Conservation (phyloP, 2,329 filamentous ascomycete species). For the Pestalotiopsis sp. region DNA sequence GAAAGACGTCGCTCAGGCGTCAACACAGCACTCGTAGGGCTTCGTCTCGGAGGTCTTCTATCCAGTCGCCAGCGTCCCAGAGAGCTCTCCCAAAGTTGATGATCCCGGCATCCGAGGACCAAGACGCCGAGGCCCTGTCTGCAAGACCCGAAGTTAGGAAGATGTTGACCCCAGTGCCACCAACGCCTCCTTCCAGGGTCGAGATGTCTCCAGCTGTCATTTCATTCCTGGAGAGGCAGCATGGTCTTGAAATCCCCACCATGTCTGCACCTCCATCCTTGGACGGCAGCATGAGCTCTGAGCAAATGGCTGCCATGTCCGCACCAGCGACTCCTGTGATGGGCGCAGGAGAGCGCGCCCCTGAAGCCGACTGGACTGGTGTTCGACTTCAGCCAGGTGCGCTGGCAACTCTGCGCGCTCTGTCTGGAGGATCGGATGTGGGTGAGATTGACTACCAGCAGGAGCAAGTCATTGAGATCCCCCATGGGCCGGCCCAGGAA, state of each 20-base stretch:
- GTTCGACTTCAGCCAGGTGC: constrained; percentile 78
- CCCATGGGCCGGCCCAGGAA: constrained; percentile 44
- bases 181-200: constrained; percentile 66
- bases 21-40: constrained; percentile 33
- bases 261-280: constrained; percentile 83
- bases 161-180: constrained; percentile 57
- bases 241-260: constrained; percentile 66
- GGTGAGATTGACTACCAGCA: constrained; percentile 64
- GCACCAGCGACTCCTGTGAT: constrained; percentile 82
- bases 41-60: constrained; percentile 42
- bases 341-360: constrained; percentile 51
- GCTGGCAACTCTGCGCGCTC: constrained; percentile 75
- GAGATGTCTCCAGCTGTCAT: constrained; percentile 76
- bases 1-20: constrained; percentile 36
- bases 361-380: constrained; percentile 68
- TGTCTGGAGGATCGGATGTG: constrained; percentile 55
- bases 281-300: constrained; percentile 84
- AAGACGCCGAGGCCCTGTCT: constrained; percentile 42
- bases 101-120: constrained; percentile 46
- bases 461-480: constrained; percentile 54
- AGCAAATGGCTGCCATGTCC: constrained; percentile 81
- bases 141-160: constrained; percentile 46
- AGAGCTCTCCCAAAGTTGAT: constrained; percentile 48
- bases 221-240: constrained; percentile 66
- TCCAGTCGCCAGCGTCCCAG: constrained; percentile 36